phyloP scores from a whole-genome alignment of 2,329 filamentous ascomycete genomes.

The Microsporum ferrugineum region DNA sequence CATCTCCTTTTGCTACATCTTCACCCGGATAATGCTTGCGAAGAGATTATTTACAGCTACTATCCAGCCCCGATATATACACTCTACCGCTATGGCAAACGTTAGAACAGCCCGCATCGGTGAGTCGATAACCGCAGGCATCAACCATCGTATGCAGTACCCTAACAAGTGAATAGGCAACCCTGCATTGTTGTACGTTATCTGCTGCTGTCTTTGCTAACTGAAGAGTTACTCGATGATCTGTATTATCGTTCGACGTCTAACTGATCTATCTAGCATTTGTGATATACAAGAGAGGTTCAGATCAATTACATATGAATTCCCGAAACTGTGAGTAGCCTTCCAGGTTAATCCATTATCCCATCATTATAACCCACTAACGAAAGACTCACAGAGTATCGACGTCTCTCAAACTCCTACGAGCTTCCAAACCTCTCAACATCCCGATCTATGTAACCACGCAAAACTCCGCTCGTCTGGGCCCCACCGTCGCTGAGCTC shows the following conservation, averaged over 20 bases:
- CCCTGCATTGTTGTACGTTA: slow-evolving; percentile 37
- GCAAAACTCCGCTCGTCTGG: slow-evolving; percentile 67
- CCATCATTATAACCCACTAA: neutral
- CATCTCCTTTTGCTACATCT: neutral
- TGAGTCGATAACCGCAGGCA: neutral
- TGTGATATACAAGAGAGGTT: slow-evolving; percentile 96
- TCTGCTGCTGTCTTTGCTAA: neutral
- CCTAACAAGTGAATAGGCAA: slow-evolving; percentile 25
- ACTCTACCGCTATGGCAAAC: neutral
- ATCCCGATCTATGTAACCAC: slow-evolving; percentile 81
- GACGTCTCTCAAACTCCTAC: slow-evolving; percentile 58
- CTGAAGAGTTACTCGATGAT: neutral
- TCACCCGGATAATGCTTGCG: neutral
- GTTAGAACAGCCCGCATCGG: neutral
- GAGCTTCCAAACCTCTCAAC: slow-evolving; percentile 39
- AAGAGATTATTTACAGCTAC: neutral
- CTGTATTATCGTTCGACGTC: neutral
- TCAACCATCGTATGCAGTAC: neutral
- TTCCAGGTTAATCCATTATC: neutral
- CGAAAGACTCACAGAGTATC: slow-evolving; percentile 40
- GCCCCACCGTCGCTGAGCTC: slow-evolving; percentile 68
- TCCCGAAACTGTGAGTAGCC: slow-evolving; percentile 57
- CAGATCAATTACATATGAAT: slow-evolving; percentile 68
- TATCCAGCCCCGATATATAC: neutral
- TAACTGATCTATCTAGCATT: slow-evolving; percentile 45